These are phyloP conservation scores for Pythium sukuiense DNA, from an alignment of 352 stramenopile genomes.

Conservation along the genomic window DNA sequence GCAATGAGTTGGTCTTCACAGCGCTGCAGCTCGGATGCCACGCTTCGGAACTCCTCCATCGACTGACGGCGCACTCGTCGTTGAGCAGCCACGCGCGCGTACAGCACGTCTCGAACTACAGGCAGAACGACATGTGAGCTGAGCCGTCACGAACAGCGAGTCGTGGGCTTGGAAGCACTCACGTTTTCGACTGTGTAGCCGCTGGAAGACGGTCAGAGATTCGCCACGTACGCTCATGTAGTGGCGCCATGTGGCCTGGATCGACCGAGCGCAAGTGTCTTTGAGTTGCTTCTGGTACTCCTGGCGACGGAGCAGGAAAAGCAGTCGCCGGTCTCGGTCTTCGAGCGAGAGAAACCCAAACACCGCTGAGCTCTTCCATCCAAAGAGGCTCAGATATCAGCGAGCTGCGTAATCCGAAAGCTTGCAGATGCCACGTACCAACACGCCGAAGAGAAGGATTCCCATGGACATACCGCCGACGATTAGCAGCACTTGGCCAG, in stretches of 20 bases:
- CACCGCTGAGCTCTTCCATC: slow-evolving; percentile 55
- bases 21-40: slow-evolving; percentile 40
- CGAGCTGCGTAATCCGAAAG: background rate
- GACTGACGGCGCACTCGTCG: slow-evolving; percentile 48
- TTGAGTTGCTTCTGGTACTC: slow-evolving; percentile 43
- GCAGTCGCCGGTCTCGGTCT: slow-evolving; percentile 61
- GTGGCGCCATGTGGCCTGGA: slow-evolving; percentile 57
- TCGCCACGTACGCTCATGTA: slow-evolving; percentile 19
- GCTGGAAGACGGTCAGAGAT: background rate
- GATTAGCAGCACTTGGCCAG: slow-evolving; percentile 59
- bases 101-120: slow-evolving; percentile 34
- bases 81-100: slow-evolving; percentile 40
- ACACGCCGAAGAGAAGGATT: slow-evolving; percentile 66
- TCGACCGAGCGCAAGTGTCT: slow-evolving; percentile 51
- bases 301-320: slow-evolving; percentile 49
- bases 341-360: slow-evolving; percentile 57
- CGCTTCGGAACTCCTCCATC: slow-evolving; percentile 43
- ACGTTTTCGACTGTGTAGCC: slow-evolving; percentile 8
- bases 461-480: slow-evolving; percentile 66
- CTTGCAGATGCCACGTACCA: slow-evolving; percentile 37
- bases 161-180: background rate
- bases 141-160: background rate
- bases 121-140: background rate
- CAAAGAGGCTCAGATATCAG: background rate
- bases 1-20: slow-evolving; percentile 48